Conservation (phyloP, 108 stramenopile genomes). For the Discostella stelligeroides region DNA sequence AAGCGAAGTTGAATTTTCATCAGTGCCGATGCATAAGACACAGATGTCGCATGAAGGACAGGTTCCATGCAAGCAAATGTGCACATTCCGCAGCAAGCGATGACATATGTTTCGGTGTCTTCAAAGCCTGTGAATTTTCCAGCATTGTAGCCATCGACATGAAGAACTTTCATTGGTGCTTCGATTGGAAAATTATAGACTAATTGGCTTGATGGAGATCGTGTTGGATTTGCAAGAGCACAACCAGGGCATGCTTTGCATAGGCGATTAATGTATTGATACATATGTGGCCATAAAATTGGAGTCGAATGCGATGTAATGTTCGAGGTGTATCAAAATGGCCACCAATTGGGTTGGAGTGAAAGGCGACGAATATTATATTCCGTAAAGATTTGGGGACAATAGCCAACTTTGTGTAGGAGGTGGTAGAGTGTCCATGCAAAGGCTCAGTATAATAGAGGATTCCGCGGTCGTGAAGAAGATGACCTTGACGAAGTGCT, state of each 20-base stretch:
- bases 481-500: no score
- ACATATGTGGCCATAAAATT: conserved; percentile 5
- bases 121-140: not conserved
- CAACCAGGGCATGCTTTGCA: not conserved
- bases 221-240: not conserved
- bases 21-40: not conserved
- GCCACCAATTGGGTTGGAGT: no score
- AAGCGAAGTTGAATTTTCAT: not conserved
- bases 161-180: not conserved
- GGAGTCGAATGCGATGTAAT: no score
- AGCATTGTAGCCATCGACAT: not conserved
- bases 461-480: not conserved
- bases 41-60: not conserved
- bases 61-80: conserved; percentile 2
- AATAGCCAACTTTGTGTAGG: not conserved
- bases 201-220: not conserved
- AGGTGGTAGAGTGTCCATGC: not conserved
- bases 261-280: not conserved
- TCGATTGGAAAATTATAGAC: conserved; percentile 3
- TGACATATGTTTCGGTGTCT: not conserved
- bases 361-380: no score
- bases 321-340: no score
- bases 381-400: not conserved
- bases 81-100: conserved; percentile 6
- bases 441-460: not conserved